Base-by-base conservation (phyloP, 805 yeast genomes). In the Ogataea salicorniae region DNA sequence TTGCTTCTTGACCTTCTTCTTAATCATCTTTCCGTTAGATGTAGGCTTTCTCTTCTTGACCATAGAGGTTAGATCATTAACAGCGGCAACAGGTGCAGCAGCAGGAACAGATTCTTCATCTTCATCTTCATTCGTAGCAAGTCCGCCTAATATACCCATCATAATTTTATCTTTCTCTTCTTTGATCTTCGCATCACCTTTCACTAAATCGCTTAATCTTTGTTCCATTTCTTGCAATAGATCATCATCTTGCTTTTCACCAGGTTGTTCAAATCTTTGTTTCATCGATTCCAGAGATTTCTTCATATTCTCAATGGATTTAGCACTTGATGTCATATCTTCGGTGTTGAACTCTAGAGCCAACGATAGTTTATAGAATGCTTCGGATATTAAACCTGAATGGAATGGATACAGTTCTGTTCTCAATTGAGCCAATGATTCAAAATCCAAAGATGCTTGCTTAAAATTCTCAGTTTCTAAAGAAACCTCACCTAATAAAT, bases 391-490 rank as follows among this genome's bases (percentile, higher is more conserved):
- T 39, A 81, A 66, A 2, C 84, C 71, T 2, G 86, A 76, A 8
- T 68, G 64, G n/a, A 66, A 63, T 2, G 75, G 75, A 57, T 73
- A 83, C 13, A 86, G 60, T 47, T 77, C 67, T 43, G 68, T 59
- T 61, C 87, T 75, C 39, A 83, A 66, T 29, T 76, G 67, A 34
- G 87, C 71, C 37, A 88, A 73, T 17, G 76, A 67, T 41, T 73
- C 69, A 48, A 89, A 79, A 63, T 91, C 96, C 17, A 69, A 69
- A 0, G 84, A 77, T 0, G 97, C 87, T 63, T 88, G 95, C 15
- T 72, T 67, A 64, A 90, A 90, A 64, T 88, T 87, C 57, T 92
- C 97, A 2, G 94, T 79, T 61, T 92, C 99, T 39, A 91, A 71
- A 0, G 96, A 84, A 9, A 91, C 85, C 61, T 92, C 97, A 33